Base-by-base conservation (phyloP, 352 stramenopile species). In the Phytophthora brassicae region DNA sequence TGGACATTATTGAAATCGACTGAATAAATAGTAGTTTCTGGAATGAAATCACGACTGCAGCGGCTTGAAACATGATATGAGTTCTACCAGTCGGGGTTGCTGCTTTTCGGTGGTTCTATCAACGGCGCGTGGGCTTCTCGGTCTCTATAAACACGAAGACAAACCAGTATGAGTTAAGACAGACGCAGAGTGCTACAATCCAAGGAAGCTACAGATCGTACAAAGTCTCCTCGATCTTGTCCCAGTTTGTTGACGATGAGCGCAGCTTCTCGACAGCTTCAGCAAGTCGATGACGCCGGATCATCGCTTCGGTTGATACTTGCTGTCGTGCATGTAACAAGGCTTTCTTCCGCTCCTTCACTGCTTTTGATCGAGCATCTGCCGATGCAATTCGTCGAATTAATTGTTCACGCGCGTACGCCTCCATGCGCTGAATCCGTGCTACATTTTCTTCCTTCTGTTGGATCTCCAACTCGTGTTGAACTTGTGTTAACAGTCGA, bases 201-300 rank as follows among this genome's bases (percentile, higher is more conserved):
- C 12, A 24, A 46, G 16, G 4, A 31, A 57, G 35, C 71, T 68
- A 82, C 22, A 79, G 38, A 16, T 41, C 79, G 78, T 88, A 88
- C 75, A 92, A 70, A 52, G 74, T 84, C 23, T 90, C 81, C 52
- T 91, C 79, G 61, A 92, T 77, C 54, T 88, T 87, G 62, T 93
- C 82, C 84, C 81, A 93, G 48, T 90, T 87, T 54, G 82, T 84
- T 12, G 53, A 58, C 53, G 60, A 80, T 31, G 60, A 66, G 9
- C 78, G 75, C 36, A 92, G 67, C 38, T 92, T 74, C 49, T 90
- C 81, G 24, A 94, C 76, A 4, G 77, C 81, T 46, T 90, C 66
- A 19, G 65, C 68, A 42, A 92, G 89, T 42, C 72, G 70, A 63
- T 91, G 81, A 33, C 89, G 89, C 39, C 84, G 80, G 4, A 87